Conservation (phyloP, 2,329 filamentous ascomycete genomes). For the Amesomyces nigricolor region DNA sequence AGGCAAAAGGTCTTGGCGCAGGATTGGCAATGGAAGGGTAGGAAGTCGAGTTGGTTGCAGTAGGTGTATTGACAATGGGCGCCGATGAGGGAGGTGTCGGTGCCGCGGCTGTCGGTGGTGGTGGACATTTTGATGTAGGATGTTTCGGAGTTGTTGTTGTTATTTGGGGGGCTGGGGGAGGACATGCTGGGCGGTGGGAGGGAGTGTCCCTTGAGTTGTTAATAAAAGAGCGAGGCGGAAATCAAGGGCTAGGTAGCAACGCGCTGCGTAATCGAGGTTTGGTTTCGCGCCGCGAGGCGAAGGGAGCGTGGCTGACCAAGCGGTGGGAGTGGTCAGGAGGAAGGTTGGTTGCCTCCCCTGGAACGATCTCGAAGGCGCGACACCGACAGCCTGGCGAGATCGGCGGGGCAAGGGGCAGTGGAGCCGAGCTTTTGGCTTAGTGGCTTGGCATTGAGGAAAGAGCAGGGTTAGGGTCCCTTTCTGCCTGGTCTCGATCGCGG, state of each 20-base stretch:
- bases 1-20: constrained; percentile 83
- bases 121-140: constrained; percentile 66
- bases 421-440: constrained; percentile 1
- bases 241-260: background rate
- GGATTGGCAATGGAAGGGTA: constrained; percentile 89
- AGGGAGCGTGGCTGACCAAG: constrained; percentile 17
- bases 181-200: constrained; percentile 42
- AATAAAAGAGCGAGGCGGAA: background rate
- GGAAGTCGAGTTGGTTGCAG: constrained; percentile 93
- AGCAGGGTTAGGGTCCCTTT: background rate
- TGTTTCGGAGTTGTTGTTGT: constrained; percentile 33
- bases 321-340: background rate
- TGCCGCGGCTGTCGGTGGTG: constrained; percentile 40
- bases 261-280: background rate
- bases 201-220: background rate
- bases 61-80: constrained; percentile 85
- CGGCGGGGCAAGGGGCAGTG: background rate
- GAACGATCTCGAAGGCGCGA: constrained; percentile 24
- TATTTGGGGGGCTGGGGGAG: constrained; percentile 39
- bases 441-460: constrained; percentile 9
- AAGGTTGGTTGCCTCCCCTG: constrained; percentile 12
- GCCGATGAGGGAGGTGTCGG: constrained; percentile 78
- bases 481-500: background rate
- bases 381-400: constrained; percentile 13
- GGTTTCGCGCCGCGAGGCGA: background rate